Evolutionary conservation across 257 asterid genomes (phyloP).

Genomic region (Thymus quinquecostatus): DNA sequence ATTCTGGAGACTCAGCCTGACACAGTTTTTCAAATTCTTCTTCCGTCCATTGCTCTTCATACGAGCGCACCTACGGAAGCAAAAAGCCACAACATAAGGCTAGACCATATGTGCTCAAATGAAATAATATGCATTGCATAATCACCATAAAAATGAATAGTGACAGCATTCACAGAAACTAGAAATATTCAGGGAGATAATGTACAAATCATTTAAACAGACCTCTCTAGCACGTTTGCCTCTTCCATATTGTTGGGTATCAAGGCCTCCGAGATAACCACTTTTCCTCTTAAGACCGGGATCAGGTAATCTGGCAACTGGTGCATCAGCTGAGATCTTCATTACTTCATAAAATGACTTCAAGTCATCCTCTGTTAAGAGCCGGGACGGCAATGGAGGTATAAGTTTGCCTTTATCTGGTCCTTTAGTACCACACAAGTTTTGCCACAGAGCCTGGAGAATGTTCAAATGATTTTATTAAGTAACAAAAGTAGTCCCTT

Average conservation of each 20-base stretch:
- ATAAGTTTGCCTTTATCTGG: constrained; percentile 52
- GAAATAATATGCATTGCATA: constrained; percentile 19
- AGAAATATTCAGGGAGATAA: constrained; percentile 18
- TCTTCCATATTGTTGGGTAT: constrained; percentile 95
- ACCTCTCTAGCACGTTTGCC: constrained; percentile 99
- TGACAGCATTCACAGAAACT: constrained; percentile 9
- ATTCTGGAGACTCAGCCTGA: constrained; percentile 80
- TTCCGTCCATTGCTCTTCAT: constrained; percentile 98
- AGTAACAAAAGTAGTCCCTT: constrained; percentile 21
- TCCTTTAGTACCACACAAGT: constrained; percentile 47
- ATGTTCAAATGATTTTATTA: constrained; percentile 16
- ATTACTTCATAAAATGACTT: constrained; percentile 81
- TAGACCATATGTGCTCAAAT: not conserved
- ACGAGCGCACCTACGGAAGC: constrained; percentile 76
- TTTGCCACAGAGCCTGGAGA: constrained; percentile 76
- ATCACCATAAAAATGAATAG: constrained; percentile 16
- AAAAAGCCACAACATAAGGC: constrained; percentile 34
- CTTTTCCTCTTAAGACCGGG: constrained; percentile 78
- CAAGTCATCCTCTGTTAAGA: constrained; percentile 76
- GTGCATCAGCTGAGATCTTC: constrained; percentile 72
- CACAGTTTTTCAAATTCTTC: constrained; percentile 97
- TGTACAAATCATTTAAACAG: constrained; percentile 34
- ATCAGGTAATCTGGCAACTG: constrained; percentile 48
- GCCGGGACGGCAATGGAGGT: constrained; percentile 89
- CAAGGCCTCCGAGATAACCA: constrained; percentile 82